Percentiles rank a stretch among this genome's conserved stretches.
phyloP scores from a whole-genome alignment of 169 alveolate species.

The Cryptosporidium ryanae region DNA sequence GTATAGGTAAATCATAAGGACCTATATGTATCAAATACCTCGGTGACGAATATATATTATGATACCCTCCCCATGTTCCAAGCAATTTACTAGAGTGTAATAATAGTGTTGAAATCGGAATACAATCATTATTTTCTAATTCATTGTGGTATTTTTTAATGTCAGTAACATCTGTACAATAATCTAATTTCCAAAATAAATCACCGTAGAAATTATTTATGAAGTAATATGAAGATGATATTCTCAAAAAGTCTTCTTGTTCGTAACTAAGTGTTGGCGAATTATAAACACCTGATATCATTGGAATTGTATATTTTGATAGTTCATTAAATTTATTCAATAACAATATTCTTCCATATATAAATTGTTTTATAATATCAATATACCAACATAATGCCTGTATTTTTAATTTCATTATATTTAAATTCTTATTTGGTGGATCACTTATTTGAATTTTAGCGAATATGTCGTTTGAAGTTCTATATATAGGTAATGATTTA shows the following conservation, averaged over 20 bases:
- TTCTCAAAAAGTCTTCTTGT: conserved; percentile 78
- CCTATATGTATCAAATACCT: conserved; percentile 62
- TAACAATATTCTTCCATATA: conserved; percentile 51
- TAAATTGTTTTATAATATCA: conserved; percentile 53
- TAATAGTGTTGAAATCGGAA: conserved; percentile 1
- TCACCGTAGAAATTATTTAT: conserved; percentile 58
- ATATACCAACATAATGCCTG: conserved; percentile 56
- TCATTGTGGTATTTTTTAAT: neutral
- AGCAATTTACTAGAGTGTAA: conserved; percentile 51
- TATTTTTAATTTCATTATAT: conserved; percentile 3
- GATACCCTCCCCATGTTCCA: conserved; percentile 65
- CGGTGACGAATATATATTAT: conserved; percentile 65
- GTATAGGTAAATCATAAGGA: conserved; percentile 65
- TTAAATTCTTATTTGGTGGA: neutral
- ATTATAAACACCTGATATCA: conserved; percentile 78
- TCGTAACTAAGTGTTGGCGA: conserved; percentile 76
- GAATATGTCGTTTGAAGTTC: conserved; percentile 36
- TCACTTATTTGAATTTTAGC: conserved; percentile 37
- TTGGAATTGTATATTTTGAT: conserved; percentile 76
- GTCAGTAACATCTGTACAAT: neutral
- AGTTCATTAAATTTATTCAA: conserved; percentile 73
- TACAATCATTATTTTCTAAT: neutral
- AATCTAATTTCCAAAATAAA: conserved; percentile 8
- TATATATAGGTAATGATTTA: conserved; percentile 46
- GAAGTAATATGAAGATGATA: conserved; percentile 38